Conservation (phyloP, 768 basidiomycete species). For the Agrocybe praecox region DNA sequence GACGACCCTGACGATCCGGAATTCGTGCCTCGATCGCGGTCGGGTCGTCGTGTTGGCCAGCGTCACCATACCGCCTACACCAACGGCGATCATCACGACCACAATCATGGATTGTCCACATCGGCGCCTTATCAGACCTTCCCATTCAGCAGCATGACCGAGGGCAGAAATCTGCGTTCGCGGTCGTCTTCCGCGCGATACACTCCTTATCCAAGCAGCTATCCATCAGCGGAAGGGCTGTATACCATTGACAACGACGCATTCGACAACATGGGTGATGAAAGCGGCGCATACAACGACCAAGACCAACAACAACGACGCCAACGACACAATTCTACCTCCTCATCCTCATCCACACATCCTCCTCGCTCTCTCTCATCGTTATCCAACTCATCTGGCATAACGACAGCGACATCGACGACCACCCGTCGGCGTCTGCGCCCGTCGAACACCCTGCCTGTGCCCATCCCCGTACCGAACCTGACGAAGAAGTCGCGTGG, state of each 20-base stretch:
- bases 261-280: slow-evolving; percentile 5
- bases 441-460: slow-evolving; percentile 32
- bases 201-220: slow-evolving; percentile 22
- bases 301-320: too few relatives aligned
- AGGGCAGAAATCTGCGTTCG: slow-evolving; percentile 27
- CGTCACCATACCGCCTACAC: slow-evolving; percentile 14
- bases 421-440: slow-evolving; percentile 15
- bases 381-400: slow-evolving; percentile 11
- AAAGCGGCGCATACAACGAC: slow-evolving; percentile 9
- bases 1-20: slow-evolving; percentile 33
- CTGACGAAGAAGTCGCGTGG: slow-evolving; percentile 75
- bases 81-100: slow-evolving; percentile 10
- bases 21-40: slow-evolving; percentile 27
- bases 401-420: slow-evolving; percentile 11
- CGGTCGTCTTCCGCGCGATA: slow-evolving; percentile 25
- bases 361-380: slow-evolving; percentile 8
- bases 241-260: slow-evolving; percentile 3
- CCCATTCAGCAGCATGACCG: slow-evolving; percentile 10
- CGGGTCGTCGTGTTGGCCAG: slow-evolving; percentile 8
- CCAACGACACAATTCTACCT: slow-evolving; percentile 8
- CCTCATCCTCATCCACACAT: slow-evolving; percentile 11
- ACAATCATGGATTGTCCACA: background rate
- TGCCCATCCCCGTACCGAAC: slow-evolving; percentile 68
- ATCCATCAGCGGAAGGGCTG: background rate
- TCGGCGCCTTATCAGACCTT: slow-evolving; percentile 7